Evolutionary conservation across 2,329 filamentous ascomycete genomes (phyloP).

Genomic region (Byssothecium circinans): DNA sequence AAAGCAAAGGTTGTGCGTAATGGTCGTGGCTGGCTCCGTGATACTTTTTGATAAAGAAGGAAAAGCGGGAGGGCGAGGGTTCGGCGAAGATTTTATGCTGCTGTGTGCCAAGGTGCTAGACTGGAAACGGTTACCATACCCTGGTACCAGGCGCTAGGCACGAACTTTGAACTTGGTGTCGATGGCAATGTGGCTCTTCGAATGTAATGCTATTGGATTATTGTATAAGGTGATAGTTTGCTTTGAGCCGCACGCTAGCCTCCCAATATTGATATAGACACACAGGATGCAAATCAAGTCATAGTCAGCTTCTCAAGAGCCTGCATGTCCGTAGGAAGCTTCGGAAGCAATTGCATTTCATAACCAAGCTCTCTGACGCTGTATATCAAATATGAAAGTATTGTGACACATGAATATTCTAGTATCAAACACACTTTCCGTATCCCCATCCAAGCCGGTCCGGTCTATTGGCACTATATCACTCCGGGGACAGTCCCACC

Average conservation of each 20-base stretch:
- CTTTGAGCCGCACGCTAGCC: no score
- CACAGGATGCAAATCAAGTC: no score
- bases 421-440: background rate
- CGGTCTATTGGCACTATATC: background rate
- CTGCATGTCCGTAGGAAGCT: background rate
- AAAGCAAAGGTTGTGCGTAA: conserved; percentile 58
- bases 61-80: conserved; percentile 40
- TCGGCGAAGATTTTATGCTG: conserved; percentile 25
- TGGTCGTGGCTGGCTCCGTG: conserved; percentile 71
- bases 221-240: no score
- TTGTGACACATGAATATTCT: background rate
- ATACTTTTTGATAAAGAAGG: conserved; percentile 60
- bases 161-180: no score
- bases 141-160: no score
- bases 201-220: no score
- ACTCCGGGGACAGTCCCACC: background rate
- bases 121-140: no score
- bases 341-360: background rate
- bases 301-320: no score
- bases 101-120: conserved; percentile 10
- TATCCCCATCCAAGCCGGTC: background rate
- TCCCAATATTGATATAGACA: no score
- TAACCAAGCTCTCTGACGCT: background rate
- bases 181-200: no score
- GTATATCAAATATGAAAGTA: background rate